Base-by-base conservation (phyloP, 2,329 filamentous ascomycete species). In the Bimuria novae-zelandiae region DNA sequence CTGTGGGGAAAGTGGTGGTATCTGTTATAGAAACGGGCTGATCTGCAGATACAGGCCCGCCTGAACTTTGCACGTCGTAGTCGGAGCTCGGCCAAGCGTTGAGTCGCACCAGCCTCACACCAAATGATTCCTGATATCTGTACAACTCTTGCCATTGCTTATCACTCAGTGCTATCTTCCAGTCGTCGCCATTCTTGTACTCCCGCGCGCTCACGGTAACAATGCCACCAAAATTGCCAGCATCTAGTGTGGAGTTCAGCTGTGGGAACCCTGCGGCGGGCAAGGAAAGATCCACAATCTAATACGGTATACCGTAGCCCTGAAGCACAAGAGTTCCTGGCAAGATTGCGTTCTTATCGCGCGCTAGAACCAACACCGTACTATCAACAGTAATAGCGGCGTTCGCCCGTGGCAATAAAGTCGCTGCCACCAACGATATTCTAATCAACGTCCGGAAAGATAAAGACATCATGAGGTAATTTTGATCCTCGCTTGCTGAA, bases 171-270 rank as follows among this genome's bases (percentile, higher is more conserved):
- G 77, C 81, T 56, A 75, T 81, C 33, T 73, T 67, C 71, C 73
- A 84, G 21, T 72, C 73, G 17, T 64, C 60, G 4, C 61, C 59
- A 5, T 74, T 72, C 42, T 80, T 74, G 59, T 80, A 82, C 40
- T 80, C 72, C 29, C 83, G 76, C 56, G 79, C 76, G 50, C 75
- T 74, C 19, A 80, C 70, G 50, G 82, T 68, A 8, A 86, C 75
- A 60, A 86, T 83, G 42, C 80, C 82, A 11, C 82, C 83, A 60
- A 79, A 85, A 63, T 83, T 84, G 50, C 83, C 83, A 35, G 71
- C 66, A n/a, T 71, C 72, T 1, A 70, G 55, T 7, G 75, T 77
- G 14, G 73, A 71, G 61, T 80, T 84, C 14, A 86, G 74, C 1
- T 67, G 61, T 0, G 83, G 83, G 29, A 85, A 75, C 11, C 69